phyloP scores from a whole-genome alignment of 2,329 filamentous ascomycete genomes.

The Mycocentrospora acerina region DNA sequence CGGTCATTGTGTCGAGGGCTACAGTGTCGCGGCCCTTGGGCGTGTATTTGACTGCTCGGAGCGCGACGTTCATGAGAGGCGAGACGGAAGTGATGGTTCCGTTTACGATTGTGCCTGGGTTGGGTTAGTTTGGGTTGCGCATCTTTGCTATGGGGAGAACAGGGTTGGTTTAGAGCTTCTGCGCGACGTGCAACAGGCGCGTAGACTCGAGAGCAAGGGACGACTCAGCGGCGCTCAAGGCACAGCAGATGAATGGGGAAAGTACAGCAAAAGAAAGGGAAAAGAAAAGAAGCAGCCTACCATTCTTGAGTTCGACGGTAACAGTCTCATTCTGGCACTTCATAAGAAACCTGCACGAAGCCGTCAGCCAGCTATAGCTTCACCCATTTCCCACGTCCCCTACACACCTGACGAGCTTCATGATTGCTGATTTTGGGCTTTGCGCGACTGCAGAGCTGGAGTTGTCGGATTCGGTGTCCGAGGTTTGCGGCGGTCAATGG shows the following conservation, averaged over 20 bases:
- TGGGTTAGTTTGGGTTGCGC: background rate
- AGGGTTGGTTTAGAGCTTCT: conserved; percentile 1
- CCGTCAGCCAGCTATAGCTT: conserved; percentile 18
- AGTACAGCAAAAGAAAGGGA: background rate
- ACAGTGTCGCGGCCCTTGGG: conserved; percentile 83
- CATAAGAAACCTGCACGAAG: conserved; percentile 80
- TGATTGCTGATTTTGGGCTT: conserved; percentile 14
- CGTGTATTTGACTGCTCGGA: conserved; percentile 97
- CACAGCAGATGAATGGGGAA: background rate
- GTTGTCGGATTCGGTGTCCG: background rate
- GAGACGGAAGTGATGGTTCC: conserved; percentile 96
- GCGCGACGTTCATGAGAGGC: conserved; percentile 96
- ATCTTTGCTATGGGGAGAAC: too few species aligned
- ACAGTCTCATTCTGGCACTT: conserved; percentile 99
- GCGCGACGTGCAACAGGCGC: conserved; percentile 1
- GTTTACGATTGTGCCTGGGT: conserved; percentile 84
- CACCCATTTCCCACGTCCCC: background rate
- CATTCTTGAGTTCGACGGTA: conserved; percentile 98
- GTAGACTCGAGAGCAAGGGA: background rate
- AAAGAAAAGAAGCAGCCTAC: conserved; percentile 50
- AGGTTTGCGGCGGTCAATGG: conserved; percentile 1
- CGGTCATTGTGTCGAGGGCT: conserved; percentile 90
- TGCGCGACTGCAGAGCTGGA: background rate
- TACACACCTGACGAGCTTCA: conserved; percentile 42
- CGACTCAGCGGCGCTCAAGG: background rate